Percentiles rank a stretch among this genome's conserved stretches.
These are phyloP conservation scores for Ganoderma resinaceum DNA, from an alignment of 1,284 basidiomycete genomes.

Conservation along the genomic window DNA sequence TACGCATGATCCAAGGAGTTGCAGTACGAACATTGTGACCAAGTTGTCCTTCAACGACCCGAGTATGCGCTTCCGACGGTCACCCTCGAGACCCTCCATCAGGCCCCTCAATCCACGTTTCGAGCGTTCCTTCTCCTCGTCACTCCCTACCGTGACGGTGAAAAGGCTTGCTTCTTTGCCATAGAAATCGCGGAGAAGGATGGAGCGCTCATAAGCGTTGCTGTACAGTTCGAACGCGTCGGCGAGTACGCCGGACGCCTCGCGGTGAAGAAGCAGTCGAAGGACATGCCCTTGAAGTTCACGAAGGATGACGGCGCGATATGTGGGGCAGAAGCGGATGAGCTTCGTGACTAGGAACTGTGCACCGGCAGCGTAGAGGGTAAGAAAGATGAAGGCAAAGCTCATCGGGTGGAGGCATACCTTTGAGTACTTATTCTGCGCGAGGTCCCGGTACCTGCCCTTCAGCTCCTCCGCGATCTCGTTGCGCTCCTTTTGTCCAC, in stretches of 20 bases:
- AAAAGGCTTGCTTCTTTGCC: conserved; percentile 86
- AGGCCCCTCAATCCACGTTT: conserved; percentile 73
- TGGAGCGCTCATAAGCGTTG: conserved; percentile 81
- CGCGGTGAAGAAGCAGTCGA: conserved; percentile 80
- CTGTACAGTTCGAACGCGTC: conserved; percentile 89
- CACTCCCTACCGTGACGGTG: conserved; percentile 58
- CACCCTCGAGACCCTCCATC: conserved; percentile 68
- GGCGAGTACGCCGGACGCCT: conserved; percentile 82
- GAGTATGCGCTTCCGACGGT: conserved; percentile 72
- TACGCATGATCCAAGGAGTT: neutral
- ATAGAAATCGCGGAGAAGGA: conserved; percentile 87
- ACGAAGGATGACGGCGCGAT: conserved; percentile 74
- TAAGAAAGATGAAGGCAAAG: neutral
- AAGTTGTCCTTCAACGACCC: conserved; percentile 76
- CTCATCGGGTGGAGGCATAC: conserved; percentile 45
- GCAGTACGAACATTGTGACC: conserved; percentile 68
- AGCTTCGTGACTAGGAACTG: conserved; percentile 89
- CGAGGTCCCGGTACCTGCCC: conserved; percentile 78
- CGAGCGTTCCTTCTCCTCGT: conserved; percentile 65
- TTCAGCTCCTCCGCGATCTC: conserved; percentile 84
- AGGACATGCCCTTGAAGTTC: conserved; percentile 81
- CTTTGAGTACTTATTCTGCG: conserved; percentile 90
- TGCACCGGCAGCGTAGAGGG: neutral
- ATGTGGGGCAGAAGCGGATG: conserved; percentile 77
- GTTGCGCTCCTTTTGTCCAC: conserved; percentile 78